phyloP scores from a whole-genome alignment of 768 basidiomycete genomes.

The Boletus rex-veris region DNA sequence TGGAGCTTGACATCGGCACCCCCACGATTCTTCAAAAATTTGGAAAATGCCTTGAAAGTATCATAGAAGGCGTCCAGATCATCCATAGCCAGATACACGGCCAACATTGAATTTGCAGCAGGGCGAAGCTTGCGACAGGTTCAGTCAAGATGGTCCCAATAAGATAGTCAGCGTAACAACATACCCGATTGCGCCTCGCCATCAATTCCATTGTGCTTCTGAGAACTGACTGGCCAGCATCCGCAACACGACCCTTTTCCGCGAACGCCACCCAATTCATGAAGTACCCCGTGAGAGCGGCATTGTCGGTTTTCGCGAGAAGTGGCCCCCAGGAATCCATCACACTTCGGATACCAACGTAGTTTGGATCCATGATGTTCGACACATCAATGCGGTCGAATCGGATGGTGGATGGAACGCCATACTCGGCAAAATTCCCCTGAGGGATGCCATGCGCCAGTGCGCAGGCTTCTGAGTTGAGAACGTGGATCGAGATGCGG shows the following conservation, averaged over 20 bases:
- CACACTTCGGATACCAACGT: conserved; percentile 36
- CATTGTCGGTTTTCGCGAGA: conserved; percentile 28
- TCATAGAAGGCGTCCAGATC: conserved; percentile 33
- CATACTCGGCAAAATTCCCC: conserved; percentile 11
- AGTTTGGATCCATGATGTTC: conserved; percentile 44
- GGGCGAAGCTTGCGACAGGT: conserved; percentile 6
- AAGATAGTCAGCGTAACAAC: neutral
- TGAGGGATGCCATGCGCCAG: conserved; percentile 38
- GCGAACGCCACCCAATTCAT: conserved; percentile 43
- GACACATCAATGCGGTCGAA: conserved; percentile 51
- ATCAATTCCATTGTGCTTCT: conserved; percentile 9
- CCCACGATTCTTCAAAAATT: conserved; percentile 32
- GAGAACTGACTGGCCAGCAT: conserved; percentile 1
- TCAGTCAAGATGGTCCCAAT: neutral
- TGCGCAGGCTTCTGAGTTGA: conserved; percentile 36
- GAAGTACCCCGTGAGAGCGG: conserved; percentile 41
- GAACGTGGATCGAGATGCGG: conserved; percentile 33
- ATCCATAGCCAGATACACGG: conserved; percentile 5
- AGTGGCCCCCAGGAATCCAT: conserved; percentile 38
- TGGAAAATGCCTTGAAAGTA: conserved; percentile 34
- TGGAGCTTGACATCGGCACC: conserved; percentile 20
- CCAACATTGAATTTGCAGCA: neutral
- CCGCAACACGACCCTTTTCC: neutral
- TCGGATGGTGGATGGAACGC: conserved; percentile 20
- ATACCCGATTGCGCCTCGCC: conserved; percentile 15